Evolutionary conservation across 2,329 filamentous ascomycete species (phyloP), one percentile per base, ranked within the genome.

Genomic region (Fusarium verticillioides): DNA sequence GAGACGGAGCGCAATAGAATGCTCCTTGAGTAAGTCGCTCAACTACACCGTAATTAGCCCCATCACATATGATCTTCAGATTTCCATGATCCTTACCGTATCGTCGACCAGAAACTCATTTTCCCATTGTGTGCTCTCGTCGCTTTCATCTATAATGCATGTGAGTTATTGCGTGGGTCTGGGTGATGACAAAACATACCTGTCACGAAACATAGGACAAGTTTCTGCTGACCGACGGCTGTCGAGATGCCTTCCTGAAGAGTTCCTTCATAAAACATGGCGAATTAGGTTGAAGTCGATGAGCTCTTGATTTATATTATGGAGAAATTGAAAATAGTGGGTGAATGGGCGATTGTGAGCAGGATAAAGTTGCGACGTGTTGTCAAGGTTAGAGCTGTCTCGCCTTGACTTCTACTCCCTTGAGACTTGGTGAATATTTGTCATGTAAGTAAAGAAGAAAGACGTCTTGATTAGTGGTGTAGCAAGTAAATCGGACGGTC

Each of bases 201-300:
- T 78, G 91, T 90, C 37, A 97, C 92, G 82, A 98, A 97, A 83
- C 94, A 97, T 36, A 93, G 88, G 2, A 98, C 93, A 23, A 93
- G 87, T 82, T 96, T 97, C 66, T 89, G 85, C 80, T 95, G 87
- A 68, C 90, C 88, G 11, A 98, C 87, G 18, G 95, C 94, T 26
- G 89, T 85, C 37, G 89, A 87, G 76, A 98, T 97, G 66, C 94
- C 95, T 77, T 92, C 92, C 77, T 97, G 93, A 26, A 98, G 83
- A 69, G 90, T 91, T 23, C 95, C 95, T 68, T 91, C 79, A 81
- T 95, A 95, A 83, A 97, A 98, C 92, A 97, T 95, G 46, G 21
- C 44, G 67, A 34, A 15, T 26, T 18, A 5, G 11, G 23, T 19
- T 26, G 18, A 9, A 8, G 8, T 15, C 3, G 8, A 19, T n/a